Percentiles rank a stretch among this genome's conserved stretches.
Evolutionary conservation across 768 basidiomycete species (phyloP).

Genomic region (Amyloporia xantha): DNA sequence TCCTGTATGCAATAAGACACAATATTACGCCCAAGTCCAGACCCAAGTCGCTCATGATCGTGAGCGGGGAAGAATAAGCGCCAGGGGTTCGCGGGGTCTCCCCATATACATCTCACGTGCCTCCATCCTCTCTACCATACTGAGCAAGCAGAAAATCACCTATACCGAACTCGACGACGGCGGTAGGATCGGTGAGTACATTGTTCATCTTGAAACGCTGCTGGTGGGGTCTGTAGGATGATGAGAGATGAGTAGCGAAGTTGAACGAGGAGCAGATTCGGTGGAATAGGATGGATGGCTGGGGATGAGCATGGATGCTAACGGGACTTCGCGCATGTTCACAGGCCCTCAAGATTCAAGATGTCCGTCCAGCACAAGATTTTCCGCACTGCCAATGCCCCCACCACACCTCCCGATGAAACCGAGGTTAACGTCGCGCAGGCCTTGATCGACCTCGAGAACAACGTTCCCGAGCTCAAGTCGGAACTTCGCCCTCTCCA

Average conservation of each 20-base stretch:
- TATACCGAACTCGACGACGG: constrained; percentile 39
- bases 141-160: constrained; percentile 9
- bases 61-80: no score
- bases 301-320: constrained; percentile 37
- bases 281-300: constrained; percentile 52
- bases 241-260: constrained; percentile 6
- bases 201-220: constrained; percentile 26
- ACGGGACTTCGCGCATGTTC: constrained; percentile 14
- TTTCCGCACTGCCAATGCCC: constrained; percentile 93
- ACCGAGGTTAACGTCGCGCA: constrained; percentile 89
- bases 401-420: constrained; percentile 82
- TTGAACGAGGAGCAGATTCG: constrained; percentile 14
- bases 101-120: constrained; percentile 4
- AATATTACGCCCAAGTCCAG: neutral
- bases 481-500: constrained; percentile 90
- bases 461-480: constrained; percentile 98
- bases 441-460: constrained; percentile 95
- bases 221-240: constrained; percentile 13
- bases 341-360: constrained; percentile 31
- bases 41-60: neutral
- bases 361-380: constrained; percentile 89
- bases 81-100: constrained; percentile 5
- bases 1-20: no score
- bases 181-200: constrained; percentile 64
- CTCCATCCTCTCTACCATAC: neutral